Evolutionary conservation across 345 rosid species (phyloP).

Genomic region (Salix exigua): DNA sequence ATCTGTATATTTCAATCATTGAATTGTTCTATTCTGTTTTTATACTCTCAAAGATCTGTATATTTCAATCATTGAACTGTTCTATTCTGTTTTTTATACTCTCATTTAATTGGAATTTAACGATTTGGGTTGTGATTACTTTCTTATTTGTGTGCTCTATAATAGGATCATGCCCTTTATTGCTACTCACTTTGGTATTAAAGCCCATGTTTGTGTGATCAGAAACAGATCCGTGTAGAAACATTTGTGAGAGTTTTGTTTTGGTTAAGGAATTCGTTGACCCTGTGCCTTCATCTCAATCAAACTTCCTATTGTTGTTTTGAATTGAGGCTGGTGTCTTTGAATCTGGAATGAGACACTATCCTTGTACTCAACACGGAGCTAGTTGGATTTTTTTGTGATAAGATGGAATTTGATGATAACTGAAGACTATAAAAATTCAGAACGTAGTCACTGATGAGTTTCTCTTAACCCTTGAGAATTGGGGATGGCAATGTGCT

Average conservation of each 20-base stretch:
- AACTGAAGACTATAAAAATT: too few relatives aligned
- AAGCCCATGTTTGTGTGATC: background rate
- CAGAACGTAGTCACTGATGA: background rate
- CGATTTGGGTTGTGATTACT: constrained; percentile 7
- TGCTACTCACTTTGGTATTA: background rate
- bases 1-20: background rate
- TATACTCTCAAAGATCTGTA: background rate
- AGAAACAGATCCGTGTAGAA: background rate
- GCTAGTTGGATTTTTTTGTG: too few relatives aligned
- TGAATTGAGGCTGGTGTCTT: background rate
- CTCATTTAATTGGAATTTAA: constrained; percentile 8
- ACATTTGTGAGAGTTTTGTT: background rate
- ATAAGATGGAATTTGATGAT: too few relatives aligned
- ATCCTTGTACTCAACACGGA: too few relatives aligned
- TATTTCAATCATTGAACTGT: background rate
- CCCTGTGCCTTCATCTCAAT: background rate
- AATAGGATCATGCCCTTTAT: background rate
- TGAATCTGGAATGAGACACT: background rate
- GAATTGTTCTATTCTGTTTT: background rate
- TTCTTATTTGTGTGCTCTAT: background rate
- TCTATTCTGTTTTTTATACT: background rate
- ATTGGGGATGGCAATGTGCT: too few relatives aligned
- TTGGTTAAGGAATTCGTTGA: background rate
- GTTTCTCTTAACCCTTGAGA: too few relatives aligned
- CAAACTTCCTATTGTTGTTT: background rate